Conservation (phyloP, 2,329 filamentous ascomycete genomes). For the Diatrype stigma region DNA sequence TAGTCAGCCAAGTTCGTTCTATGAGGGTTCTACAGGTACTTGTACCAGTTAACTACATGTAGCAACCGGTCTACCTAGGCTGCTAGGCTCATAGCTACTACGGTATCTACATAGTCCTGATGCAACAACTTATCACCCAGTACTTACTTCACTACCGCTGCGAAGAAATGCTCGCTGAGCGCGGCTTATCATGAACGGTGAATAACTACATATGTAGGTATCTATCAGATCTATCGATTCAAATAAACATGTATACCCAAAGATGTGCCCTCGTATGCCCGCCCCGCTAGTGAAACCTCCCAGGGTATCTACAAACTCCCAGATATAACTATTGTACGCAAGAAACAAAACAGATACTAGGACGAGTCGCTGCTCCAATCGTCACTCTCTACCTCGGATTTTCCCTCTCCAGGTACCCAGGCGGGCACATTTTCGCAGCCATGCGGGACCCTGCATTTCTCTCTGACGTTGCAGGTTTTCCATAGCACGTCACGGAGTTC, state of each 20-base stretch:
- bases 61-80: too few relatives aligned
- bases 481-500: slow-evolving; percentile 81
- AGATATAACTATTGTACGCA: background rate
- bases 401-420: slow-evolving; percentile 30
- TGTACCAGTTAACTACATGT: too few relatives aligned
- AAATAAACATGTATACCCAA: background rate
- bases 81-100: too few relatives aligned
- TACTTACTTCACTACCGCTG: too few relatives aligned
- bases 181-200: too few relatives aligned
- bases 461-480: slow-evolving; percentile 62
- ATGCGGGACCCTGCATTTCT: slow-evolving; percentile 57
- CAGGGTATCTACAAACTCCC: slow-evolving; percentile 1
- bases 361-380: slow-evolving; percentile 30
- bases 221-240: too few relatives aligned
- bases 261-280: background rate
- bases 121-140: too few relatives aligned
- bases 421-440: slow-evolving; percentile 53
- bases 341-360: slow-evolving; percentile 9
- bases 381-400: slow-evolving; percentile 14
- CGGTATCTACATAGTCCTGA: too few relatives aligned
- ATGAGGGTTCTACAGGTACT: background rate
- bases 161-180: too few relatives aligned
- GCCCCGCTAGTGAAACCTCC: background rate
- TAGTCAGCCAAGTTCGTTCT: background rate
- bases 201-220: background rate